Percentiles rank a stretch among this genome's conserved stretches.
These are phyloP conservation scores for Cadophora sp. DNA, from an alignment of 2,329 filamentous ascomycete species.

Conservation along the genomic window DNA sequence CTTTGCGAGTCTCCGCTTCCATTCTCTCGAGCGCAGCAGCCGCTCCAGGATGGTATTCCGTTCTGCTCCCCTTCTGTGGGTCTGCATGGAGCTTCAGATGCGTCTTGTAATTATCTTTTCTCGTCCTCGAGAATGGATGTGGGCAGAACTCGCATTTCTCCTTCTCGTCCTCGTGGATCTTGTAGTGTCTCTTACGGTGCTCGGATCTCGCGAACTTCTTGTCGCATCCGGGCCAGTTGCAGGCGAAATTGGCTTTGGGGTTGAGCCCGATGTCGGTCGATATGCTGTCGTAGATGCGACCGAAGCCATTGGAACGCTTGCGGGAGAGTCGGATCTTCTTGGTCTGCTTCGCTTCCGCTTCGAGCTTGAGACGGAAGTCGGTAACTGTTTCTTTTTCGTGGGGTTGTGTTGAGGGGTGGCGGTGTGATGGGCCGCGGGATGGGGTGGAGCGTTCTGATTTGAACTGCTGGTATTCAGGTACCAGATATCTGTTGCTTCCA, in stretches of 20 bases:
- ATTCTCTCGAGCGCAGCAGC: not conserved
- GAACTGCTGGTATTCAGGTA: not conserved
- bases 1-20: not conserved
- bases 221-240: not conserved
- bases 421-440: not conserved
- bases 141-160: not conserved
- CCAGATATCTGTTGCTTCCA: not conserved
- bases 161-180: not conserved
- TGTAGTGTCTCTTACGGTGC: constrained; percentile 4
- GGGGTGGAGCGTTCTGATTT: constrained; percentile 3
- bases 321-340: not conserved
- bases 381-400: not conserved
- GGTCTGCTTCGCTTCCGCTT: not conserved
- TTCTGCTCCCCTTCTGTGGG: not conserved
- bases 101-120: constrained; percentile 3
- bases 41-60: not conserved
- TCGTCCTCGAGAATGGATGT: not conserved
- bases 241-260: not conserved
- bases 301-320: not conserved
- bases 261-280: not conserved
- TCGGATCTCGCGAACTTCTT: constrained; percentile 6
- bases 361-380: not conserved
- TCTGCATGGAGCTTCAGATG: constrained; percentile 2
- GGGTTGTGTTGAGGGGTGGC: not conserved
- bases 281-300: not conserved